Conservation (phyloP, 805 yeast species). For the Cyberlindnera lachancei region DNA sequence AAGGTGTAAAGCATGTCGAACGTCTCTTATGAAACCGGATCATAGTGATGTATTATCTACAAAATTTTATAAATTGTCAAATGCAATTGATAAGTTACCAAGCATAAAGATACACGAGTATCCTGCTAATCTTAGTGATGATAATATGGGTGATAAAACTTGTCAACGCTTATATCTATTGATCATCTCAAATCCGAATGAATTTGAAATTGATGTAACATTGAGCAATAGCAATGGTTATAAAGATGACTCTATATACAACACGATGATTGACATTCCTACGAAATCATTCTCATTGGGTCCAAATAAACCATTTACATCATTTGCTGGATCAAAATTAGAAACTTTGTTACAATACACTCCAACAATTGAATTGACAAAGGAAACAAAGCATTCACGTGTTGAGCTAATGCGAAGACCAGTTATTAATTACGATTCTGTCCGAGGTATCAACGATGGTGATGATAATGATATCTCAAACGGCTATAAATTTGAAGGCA, state of each 20-base stretch:
- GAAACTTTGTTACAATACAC: constrained; percentile 18
- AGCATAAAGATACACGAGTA: constrained; percentile 4
- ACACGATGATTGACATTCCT: constrained; percentile 10
- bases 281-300: constrained; percentile 12
- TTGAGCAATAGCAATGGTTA: constrained; percentile 16
- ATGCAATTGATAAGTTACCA: constrained; percentile 22
- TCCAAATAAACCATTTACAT: constrained; percentile 11
- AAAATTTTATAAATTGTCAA: constrained; percentile 22
- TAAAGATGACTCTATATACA: constrained; percentile 1
- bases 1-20: constrained; percentile 23
- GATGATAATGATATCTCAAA: too few species aligned
- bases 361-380: constrained; percentile 25
- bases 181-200: constrained; percentile 14
- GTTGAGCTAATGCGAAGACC: constrained; percentile 24
- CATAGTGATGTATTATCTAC: constrained; percentile 16
- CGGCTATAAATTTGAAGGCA: too few species aligned
- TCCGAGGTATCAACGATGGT: too few species aligned
- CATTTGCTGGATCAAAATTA: constrained; percentile 12
- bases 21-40: constrained; percentile 23
- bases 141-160: not conserved
- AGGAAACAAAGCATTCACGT: constrained; percentile 22
- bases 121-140: constrained; percentile 1
- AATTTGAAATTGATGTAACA: constrained; percentile 5
- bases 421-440: constrained; percentile 4
- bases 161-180: constrained; percentile 6